These are phyloP conservation scores for Toxoplasma gondii DNA, from an alignment of 169 alveolate genomes.

Conservation along the genomic window DNA sequence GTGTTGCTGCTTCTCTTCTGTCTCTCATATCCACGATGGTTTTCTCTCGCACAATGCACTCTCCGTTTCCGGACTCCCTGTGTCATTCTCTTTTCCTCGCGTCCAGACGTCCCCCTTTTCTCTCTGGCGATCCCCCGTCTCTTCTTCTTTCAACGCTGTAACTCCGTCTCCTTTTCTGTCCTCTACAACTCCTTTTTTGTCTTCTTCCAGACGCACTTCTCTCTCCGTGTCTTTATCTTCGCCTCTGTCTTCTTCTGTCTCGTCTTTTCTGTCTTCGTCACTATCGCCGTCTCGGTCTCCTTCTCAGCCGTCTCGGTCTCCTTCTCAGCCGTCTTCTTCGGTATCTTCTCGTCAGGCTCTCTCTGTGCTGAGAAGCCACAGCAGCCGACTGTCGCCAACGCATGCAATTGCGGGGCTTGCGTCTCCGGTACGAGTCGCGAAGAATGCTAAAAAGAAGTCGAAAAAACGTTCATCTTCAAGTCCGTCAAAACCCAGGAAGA, in stretches of 20 bases:
- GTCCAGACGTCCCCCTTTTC: no score
- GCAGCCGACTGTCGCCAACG: constrained; percentile 14
- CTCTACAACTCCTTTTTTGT: not conserved
- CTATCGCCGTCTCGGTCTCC: not conserved
- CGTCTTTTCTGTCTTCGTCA: not conserved
- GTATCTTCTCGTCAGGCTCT: not conserved
- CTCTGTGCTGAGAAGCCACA: not conserved
- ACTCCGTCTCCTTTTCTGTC: not conserved
- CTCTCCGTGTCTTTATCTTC: not conserved
- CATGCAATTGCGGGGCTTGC: constrained; percentile 24
- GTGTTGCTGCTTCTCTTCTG: no score
- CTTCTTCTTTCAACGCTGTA: not conserved
- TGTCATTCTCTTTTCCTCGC: no score
- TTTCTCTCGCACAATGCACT: no score
- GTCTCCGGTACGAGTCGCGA: not conserved
- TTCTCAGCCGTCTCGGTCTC: not conserved
- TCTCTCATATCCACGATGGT: no score
- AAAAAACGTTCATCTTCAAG: not conserved
- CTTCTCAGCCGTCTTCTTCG: no score
- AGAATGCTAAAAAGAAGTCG: not conserved
- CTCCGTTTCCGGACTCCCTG: no score
- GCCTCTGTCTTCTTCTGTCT: not conserved
- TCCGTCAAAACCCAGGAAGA: not conserved
- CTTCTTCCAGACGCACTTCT: not conserved
- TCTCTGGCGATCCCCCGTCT: not conserved